Evolutionary conservation across 805 yeast species (phyloP), one percentile per base, ranked within the genome.

Genomic region (Yamadazyma philogaea): DNA sequence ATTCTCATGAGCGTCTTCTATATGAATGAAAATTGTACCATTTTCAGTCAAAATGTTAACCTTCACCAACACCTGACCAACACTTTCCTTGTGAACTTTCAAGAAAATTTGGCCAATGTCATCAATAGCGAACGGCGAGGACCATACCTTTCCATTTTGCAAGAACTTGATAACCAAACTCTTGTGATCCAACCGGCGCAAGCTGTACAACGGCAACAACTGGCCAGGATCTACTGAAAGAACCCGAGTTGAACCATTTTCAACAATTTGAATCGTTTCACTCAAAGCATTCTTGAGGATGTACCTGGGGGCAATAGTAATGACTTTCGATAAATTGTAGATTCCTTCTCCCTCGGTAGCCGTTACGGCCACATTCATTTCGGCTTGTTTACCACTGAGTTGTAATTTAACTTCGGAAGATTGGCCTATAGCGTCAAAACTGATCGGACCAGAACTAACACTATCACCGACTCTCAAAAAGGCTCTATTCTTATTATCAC

Each of bases 351-450:
- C 99, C 51, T 89, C 97, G 0, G 75, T 61, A 10, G 87, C 78
- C 21, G 77, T 70, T 20, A 90, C 63, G 11, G 98, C 98, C 10
- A 90, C 64, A 54, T 84, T 81, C 46, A 80, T 78, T 54, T 89
- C 96, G 3, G 57, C 58, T 54, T 60, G 79, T 60, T 60, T 75
- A 10, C 75, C 76, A 30, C 71, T 65, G 1, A 79, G 51, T 28
- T 77, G 77, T 4, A 72, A 68, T 17, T 57, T 61, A 3, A 70
- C 62, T 32, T 76, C 96, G 33, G 77, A 73, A 1, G 81, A 70
- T 49, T 89, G 91, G 0, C 99, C 99, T 42, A 91, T 75, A 3
- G 96, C 95, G 57, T 90, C 96, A 54, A 93, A 81, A 57, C 95
- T 82, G 37, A 87, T 68, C 1, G 87, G 86, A 1, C 69, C 59